Base-by-base conservation (phyloP, 2,329 filamentous ascomycete genomes). In the Trichoderma lentiforme region DNA sequence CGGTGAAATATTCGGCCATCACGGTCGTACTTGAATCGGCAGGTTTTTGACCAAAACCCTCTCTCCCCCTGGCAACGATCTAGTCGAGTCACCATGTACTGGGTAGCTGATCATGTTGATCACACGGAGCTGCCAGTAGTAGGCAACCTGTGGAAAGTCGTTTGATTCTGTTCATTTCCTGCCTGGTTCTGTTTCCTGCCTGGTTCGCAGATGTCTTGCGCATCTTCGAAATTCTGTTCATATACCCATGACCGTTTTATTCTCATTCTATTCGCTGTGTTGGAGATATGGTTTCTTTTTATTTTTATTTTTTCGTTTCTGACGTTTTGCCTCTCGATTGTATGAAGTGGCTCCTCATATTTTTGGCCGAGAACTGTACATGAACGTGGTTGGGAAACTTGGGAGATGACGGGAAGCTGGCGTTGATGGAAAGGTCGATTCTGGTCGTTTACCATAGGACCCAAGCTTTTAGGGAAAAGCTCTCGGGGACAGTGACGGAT, bases 1-100 rank as follows among this genome's bases (percentile, higher is more conserved):
- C 11, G 87, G 88, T 36, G 88, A 90, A 75, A 87, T 90, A 73
- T 86, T 90, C 51, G 86, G 86, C 71, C 83, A 84, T 56, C 84
- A 84, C 53, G 74, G 75, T 66, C 32, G 47, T 18, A 36, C 39
- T 43, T 62, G 26, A 63, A 21, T 43, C 21, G n/a, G 47, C 15
- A 60, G 26, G n/a, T 1, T 32, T 53, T 53, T 53, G 47, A 24
- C n/a, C 21, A 14, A 32, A n/a, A 43, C 39, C 14, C 39, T 43
- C 34, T 36, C 15, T 3, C 15, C 39, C 18, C 39, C 3, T 43
- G 1, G 15, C 39, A n/a, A 18, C 6, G 12, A 12, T 30, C 6
- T 68, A 34, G 9, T 61, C 14, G 21, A 32, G 15, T 6, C 9
- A 26, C n/a, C 51, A 11, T 53, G 53, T 15, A 21, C 6, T 30